These are phyloP conservation scores for Tolypocladium inflatum DNA, from an alignment of 2,329 filamentous ascomycete genomes.

Conservation along the genomic window DNA sequence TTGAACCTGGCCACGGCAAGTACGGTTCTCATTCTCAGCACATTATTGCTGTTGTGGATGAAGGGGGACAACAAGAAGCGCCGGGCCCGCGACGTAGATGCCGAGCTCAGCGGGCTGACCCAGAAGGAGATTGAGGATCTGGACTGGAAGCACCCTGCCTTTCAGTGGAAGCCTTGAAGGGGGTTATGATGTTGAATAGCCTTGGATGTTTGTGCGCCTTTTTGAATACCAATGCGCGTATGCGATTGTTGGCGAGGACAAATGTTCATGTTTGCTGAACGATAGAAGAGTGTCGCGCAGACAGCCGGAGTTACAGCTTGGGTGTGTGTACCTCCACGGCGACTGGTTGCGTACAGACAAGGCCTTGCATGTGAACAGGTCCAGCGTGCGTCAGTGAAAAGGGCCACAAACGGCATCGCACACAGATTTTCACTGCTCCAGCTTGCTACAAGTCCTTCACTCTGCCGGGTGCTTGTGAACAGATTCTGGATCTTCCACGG, in stretches of 20 bases:
- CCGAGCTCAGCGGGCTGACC: conserved; percentile 42
- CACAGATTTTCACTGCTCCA: too few relatives aligned
- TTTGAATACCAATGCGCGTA: not conserved
- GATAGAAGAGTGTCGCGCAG: too few relatives aligned
- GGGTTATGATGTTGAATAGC: not conserved
- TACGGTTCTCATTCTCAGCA: conserved; percentile 39
- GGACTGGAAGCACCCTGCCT: conserved; percentile 58
- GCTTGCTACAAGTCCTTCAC: too few relatives aligned
- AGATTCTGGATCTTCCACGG: too few relatives aligned
- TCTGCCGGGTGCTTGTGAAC: too few relatives aligned
- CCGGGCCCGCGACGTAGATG: conserved; percentile 17
- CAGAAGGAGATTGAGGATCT: conserved; percentile 46
- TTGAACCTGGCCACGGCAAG: conserved; percentile 52
- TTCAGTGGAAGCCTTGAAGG: conserved; percentile 39
- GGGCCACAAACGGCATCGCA: not conserved
- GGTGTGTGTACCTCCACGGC: not conserved
- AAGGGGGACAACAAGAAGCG: conserved; percentile 44
- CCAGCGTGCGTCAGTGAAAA: not conserved
- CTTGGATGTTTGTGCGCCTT: not conserved
- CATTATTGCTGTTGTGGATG: conserved; percentile 49
- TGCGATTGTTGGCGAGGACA: too few relatives aligned
- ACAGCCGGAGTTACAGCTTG: too few relatives aligned
- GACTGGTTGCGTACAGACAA: not conserved
- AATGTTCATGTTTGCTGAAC: too few relatives aligned
- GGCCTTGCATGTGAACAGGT: not conserved